A percentile compares a stretch with the other conserved stretches of the same genome.
Conservation (phyloP, 495 filamentous ascomycete species). For the Podospora pseudocomata region DNA sequence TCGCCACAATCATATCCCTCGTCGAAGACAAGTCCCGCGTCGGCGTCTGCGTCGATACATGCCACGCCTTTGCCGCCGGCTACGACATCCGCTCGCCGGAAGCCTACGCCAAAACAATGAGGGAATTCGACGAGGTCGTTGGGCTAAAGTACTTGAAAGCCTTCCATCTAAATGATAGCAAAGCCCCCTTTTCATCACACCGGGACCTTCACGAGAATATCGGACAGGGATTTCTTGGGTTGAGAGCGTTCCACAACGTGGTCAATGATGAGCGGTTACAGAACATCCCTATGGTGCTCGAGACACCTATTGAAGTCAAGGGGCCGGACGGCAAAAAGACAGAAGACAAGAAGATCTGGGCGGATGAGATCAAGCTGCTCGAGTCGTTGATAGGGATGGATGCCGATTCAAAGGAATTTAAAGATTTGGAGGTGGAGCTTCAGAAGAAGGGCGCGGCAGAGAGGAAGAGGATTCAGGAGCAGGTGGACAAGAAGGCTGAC, state of each 20-base stretch:
- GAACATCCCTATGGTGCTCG: constrained; percentile 83
- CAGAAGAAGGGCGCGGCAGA: constrained; percentile 61
- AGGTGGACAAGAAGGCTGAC: constrained; percentile 58
- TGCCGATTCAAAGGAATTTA: constrained; percentile 65
- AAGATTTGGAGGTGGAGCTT: constrained; percentile 54
- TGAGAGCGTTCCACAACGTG: constrained; percentile 84
- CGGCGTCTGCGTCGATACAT: constrained; percentile 94
- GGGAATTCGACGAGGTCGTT: constrained; percentile 73
- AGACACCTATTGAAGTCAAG: constrained; percentile 81
- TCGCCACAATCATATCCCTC: constrained; percentile 73
- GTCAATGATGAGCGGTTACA: constrained; percentile 79
- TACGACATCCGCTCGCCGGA: constrained; percentile 79
- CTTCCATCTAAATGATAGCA: constrained; percentile 89
- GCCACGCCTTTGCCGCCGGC: constrained; percentile 88
- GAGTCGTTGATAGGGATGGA: constrained; percentile 85
- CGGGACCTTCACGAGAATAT: constrained; percentile 93
- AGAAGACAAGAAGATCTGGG: constrained; percentile 75
- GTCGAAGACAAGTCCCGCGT: constrained; percentile 82
- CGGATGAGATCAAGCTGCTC: constrained; percentile 81
- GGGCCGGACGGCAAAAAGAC: constrained; percentile 52
- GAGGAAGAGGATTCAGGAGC: constrained; percentile 68
- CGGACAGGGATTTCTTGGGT: constrained; percentile 83
- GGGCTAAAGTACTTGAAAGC: constrained; percentile 77
- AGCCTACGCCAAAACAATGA: constrained; percentile 68
- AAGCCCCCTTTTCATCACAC: constrained; percentile 72